Conservation (phyloP, 192 early-diverging fungal genomes). For the Gigaspora rosea region DNA sequence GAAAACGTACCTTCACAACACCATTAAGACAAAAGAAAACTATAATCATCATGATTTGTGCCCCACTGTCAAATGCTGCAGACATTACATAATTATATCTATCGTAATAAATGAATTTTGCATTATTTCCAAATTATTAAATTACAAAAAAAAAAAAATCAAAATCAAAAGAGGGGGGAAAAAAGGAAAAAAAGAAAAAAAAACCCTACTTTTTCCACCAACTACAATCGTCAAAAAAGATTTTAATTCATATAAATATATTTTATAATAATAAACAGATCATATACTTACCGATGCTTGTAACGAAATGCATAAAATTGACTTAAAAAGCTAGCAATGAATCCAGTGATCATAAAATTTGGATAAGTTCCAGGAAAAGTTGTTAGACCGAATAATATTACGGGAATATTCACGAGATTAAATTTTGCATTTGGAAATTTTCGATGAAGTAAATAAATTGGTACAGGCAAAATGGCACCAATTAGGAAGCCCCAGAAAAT, state of each 20-base stretch:
- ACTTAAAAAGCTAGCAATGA: background rate
- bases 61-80: constrained; percentile 64
- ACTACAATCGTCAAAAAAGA: background rate
- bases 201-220: constrained; percentile 10
- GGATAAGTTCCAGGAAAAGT: background rate
- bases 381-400: constrained; percentile 7
- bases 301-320: constrained; percentile 21
- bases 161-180: too few species aligned
- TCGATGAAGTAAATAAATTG: constrained; percentile 44
- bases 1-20: constrained; percentile 28
- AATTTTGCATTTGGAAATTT: constrained; percentile 46
- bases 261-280: too few species aligned
- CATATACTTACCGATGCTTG: background rate
- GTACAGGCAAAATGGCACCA: constrained; percentile 35
- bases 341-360: constrained; percentile 16
- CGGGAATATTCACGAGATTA: constrained; percentile 25
- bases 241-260: too few species aligned
- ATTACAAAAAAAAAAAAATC: background rate
- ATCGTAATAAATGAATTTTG: background rate
- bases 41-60: constrained; percentile 44
- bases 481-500: constrained; percentile 47
- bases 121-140: background rate
- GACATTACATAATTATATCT: constrained; percentile 70
- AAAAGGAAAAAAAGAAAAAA: too few species aligned
- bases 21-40: constrained; percentile 55